Conservation (phyloP, 495 filamentous ascomycete species). For the Friedmanniomyces endolithicus region DNA sequence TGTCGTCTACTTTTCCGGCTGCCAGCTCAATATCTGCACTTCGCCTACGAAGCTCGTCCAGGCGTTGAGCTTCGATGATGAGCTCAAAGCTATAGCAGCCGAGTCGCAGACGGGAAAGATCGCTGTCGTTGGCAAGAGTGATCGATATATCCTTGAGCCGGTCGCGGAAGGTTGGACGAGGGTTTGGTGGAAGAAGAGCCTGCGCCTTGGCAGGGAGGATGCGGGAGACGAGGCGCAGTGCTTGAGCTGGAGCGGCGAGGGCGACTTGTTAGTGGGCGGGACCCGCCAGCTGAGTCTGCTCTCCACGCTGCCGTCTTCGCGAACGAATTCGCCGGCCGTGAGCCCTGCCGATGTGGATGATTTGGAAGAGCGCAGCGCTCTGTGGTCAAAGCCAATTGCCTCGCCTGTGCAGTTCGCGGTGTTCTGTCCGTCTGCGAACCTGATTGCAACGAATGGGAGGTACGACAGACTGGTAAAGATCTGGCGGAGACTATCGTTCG, state of each 20-base stretch:
- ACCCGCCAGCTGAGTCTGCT: slow-evolving; percentile 17
- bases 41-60: slow-evolving; percentile 42
- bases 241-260: slow-evolving; percentile 16
- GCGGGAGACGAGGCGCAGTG: slow-evolving; percentile 5
- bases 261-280: slow-evolving; percentile 16
- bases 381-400: slow-evolving; percentile 65
- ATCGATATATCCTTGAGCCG: slow-evolving; percentile 30
- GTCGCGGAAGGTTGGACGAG: slow-evolving; percentile 55
- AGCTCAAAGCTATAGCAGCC: slow-evolving; percentile 22
- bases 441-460: slow-evolving; percentile 69
- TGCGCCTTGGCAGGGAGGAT: slow-evolving; percentile 5
- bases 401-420: slow-evolving; percentile 62
- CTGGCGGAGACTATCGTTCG: slow-evolving; percentile 82
- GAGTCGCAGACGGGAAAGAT: slow-evolving; percentile 56
- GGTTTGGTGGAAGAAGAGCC: slow-evolving; percentile 38
- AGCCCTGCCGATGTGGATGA: not conserved
- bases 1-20: slow-evolving; percentile 70
- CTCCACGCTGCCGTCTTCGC: slow-evolving; percentile 18
- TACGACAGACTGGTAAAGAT: slow-evolving; percentile 82
- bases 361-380: slow-evolving; percentile 32
- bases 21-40: slow-evolving; percentile 65
- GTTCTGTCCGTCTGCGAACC: slow-evolving; percentile 72
- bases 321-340: slow-evolving; percentile 17
- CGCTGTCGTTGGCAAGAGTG: slow-evolving; percentile 32
- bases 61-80: slow-evolving; percentile 64